Percentiles rank a stretch among this genome's conserved stretches.
Evolutionary conservation across 768 basidiomycete species (phyloP).

Genomic region (Crepidotus variabilis): DNA sequence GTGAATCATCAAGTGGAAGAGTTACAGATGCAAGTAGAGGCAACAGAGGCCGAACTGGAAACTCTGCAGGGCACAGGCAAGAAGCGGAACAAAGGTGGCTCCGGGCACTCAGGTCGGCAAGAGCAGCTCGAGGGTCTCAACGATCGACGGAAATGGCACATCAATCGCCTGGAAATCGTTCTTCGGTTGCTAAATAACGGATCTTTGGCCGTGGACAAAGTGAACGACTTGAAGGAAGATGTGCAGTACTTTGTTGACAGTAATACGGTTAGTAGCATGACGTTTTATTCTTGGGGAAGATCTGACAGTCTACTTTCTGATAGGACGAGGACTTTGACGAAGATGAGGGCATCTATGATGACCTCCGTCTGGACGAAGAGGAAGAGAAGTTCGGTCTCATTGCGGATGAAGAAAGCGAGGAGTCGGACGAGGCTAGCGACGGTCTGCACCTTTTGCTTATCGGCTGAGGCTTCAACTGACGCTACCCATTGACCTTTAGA

Average conservation of each 20-base stretch:
- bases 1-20: constrained; percentile 87
- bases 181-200: constrained; percentile 93
- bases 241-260: constrained; percentile 95
- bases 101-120: constrained; percentile 62
- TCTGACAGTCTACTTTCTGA: constrained; percentile 1
- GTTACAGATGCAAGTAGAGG: constrained; percentile 88
- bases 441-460: constrained; percentile 33
- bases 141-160: constrained; percentile 94
- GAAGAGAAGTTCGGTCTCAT: constrained; percentile 88
- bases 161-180: constrained; percentile 88
- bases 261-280: constrained; percentile 67
- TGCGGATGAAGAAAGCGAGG: constrained; percentile 76
- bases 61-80: constrained; percentile 74
- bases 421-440: constrained; percentile 72
- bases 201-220: constrained; percentile 77
- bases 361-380: constrained; percentile 94
- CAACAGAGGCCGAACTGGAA: constrained; percentile 94
- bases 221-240: constrained; percentile 84
- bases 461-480: not conserved
- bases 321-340: constrained; percentile 98
- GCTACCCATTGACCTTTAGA: constrained; percentile 32
- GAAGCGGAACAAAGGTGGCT: constrained; percentile 76
- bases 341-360: constrained; percentile 96
- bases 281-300: not conserved
- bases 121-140: constrained; percentile 87